These are phyloP conservation scores for Sporothrix humicola DNA, from an alignment of 2,329 filamentous ascomycete species.

Conservation along the genomic window DNA sequence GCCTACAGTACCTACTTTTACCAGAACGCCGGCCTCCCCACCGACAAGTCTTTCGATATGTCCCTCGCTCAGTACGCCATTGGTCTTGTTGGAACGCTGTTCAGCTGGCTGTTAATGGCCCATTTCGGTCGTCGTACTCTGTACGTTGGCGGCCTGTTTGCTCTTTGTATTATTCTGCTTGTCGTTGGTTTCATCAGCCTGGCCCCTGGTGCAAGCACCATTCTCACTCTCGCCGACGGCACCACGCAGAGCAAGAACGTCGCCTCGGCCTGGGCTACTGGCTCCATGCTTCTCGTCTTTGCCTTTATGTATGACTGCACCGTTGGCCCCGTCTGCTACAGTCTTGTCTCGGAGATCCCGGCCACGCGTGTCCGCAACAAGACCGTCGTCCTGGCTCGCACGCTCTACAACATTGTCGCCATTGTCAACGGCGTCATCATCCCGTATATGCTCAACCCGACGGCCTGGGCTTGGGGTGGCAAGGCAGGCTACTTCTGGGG, in stretches of 20 bases:
- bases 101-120: slow-evolving; percentile 58
- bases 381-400: slow-evolving; percentile 53
- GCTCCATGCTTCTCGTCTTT: slow-evolving; percentile 53
- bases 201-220: slow-evolving; percentile 39
- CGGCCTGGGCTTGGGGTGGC: slow-evolving; percentile 56
- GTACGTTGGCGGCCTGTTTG: slow-evolving; percentile 38
- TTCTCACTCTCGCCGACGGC: background rate
- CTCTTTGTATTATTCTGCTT: slow-evolving; percentile 49
- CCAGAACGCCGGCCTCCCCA: slow-evolving; percentile 51
- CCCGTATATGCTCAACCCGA: slow-evolving; percentile 54
- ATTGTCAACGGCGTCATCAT: slow-evolving; percentile 55
- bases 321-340: slow-evolving; percentile 45
- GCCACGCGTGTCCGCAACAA: slow-evolving; percentile 54
- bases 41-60: slow-evolving; percentile 48
- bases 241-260: slow-evolving; percentile 46
- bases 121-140: slow-evolving; percentile 57
- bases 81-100: slow-evolving; percentile 57
- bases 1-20: slow-evolving; percentile 51
- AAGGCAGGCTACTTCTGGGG: slow-evolving; percentile 56
- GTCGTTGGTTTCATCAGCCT: slow-evolving; percentile 53
- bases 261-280: slow-evolving; percentile 56
- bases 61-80: slow-evolving; percentile 57
- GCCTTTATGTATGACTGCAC: slow-evolving; percentile 54
- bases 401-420: slow-evolving; percentile 55
- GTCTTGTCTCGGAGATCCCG: slow-evolving; percentile 50